These are phyloP conservation scores for Cytidiella melzeri DNA, from an alignment of 768 basidiomycete species.

Conservation along the genomic window DNA sequence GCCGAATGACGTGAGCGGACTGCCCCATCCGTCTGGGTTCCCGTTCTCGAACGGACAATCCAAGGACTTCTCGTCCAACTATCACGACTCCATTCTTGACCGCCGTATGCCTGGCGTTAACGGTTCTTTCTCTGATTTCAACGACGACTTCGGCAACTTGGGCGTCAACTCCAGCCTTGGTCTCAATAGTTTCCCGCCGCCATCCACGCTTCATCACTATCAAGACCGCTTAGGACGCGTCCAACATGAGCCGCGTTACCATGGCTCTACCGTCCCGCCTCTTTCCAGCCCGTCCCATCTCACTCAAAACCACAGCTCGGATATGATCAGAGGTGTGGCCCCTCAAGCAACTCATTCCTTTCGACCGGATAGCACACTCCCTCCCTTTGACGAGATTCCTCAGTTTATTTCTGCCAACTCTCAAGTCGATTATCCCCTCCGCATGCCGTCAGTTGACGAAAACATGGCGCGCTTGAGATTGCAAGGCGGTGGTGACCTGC, in stretches of 20 bases:
- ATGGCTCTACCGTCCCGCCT: constrained; percentile 49
- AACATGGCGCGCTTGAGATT: constrained; percentile 61
- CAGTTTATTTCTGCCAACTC: constrained; percentile 48
- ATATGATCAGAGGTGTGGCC: constrained; percentile 61
- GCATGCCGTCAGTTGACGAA: constrained; percentile 58
- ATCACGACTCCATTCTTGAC: constrained; percentile 54
- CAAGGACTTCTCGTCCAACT: constrained; percentile 55
- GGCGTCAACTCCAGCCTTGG: constrained; percentile 40
- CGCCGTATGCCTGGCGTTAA: constrained; percentile 46
- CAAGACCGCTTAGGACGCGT: constrained; percentile 34
- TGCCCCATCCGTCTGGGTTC: constrained; percentile 52
- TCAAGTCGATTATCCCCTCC: constrained; percentile 51
- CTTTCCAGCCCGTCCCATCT: constrained; percentile 44
- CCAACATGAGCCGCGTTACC: constrained; percentile 21
- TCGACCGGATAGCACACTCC: constrained; percentile 41
- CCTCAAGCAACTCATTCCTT: constrained; percentile 65
- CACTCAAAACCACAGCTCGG: constrained; percentile 39
- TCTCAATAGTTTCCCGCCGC: constrained; percentile 31
- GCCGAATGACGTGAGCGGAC: constrained; percentile 54
- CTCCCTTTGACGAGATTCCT: constrained; percentile 53
- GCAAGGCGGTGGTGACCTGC: constrained; percentile 62
- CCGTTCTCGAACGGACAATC: constrained; percentile 29
- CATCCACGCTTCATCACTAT: constrained; percentile 50
- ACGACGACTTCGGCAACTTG: constrained; percentile 56
- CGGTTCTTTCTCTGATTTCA: constrained; percentile 51